Conservation (phyloP, 805 yeast species). For the Myxozyma geophila region DNA sequence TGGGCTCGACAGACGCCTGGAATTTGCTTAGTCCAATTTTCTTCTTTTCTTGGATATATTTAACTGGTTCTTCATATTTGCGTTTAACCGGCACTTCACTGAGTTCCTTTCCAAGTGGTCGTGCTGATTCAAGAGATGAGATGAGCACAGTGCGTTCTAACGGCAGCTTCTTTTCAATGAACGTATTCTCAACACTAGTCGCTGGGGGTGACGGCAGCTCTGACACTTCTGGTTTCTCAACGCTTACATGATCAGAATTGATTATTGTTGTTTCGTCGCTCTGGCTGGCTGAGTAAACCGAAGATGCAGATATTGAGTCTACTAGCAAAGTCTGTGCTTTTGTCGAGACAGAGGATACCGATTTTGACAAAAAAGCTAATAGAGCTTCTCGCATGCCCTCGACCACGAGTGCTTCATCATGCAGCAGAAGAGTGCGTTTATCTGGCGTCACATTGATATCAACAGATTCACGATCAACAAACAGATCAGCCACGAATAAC, state of each 20-base stretch:
- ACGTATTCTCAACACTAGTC: too few species aligned
- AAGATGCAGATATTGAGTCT: slow-evolving; percentile 22
- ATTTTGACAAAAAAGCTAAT: slow-evolving; percentile 29
- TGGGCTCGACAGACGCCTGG: too few species aligned
- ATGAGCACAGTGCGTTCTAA: too few species aligned
- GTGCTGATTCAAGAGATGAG: too few species aligned
- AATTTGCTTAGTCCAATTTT: too few species aligned
- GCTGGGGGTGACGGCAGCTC: background rate
- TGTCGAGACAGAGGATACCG: background rate
- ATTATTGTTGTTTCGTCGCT: too few species aligned
- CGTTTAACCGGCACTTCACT: too few species aligned
- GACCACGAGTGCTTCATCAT: slow-evolving; percentile 64
- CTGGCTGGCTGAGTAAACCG: slow-evolving; percentile 38
- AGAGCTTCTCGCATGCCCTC: slow-evolving; percentile 54
- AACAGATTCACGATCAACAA: slow-evolving; percentile 28
- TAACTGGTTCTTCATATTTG: too few species aligned
- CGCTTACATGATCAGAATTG: too few species aligned
- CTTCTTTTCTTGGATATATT: too few species aligned
- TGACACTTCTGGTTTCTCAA: background rate
- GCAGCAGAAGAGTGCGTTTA: slow-evolving; percentile 72
- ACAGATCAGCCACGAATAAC: slow-evolving; percentile 64
- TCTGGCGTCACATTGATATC: slow-evolving; percentile 95
- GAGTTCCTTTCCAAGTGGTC: too few species aligned
- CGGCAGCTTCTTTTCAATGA: too few species aligned
- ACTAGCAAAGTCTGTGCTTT: slow-evolving; percentile 42